Conservation (phyloP, 1,284 basidiomycete species). For the Leccinum variabile region DNA sequence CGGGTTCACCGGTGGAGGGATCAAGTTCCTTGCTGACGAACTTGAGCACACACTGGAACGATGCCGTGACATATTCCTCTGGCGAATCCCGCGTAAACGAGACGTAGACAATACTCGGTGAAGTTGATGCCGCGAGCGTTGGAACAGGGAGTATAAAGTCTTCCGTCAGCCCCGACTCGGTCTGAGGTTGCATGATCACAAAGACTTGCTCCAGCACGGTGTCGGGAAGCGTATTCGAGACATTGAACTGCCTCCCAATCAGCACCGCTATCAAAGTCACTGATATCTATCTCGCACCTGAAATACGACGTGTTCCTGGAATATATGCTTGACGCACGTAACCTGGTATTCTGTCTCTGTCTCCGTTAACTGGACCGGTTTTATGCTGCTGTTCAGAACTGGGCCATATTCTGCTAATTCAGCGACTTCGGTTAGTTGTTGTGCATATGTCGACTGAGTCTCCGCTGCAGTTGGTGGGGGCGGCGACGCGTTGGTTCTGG, state of each 20-base stretch:
- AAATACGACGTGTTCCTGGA: conserved; percentile 94
- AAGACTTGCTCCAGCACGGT: conserved; percentile 94
- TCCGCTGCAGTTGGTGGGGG: conserved; percentile 77
- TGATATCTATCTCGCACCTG: conserved; percentile 53
- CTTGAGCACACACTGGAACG: conserved; percentile 91
- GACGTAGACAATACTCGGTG: conserved; percentile 87
- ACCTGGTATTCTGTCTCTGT: conserved; percentile 99
- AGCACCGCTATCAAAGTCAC: conserved; percentile 1
- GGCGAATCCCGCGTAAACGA: conserved; percentile 87
- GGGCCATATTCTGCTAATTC: conserved; percentile 87
- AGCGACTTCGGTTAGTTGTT: conserved; percentile 84
- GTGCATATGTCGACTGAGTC: conserved; percentile 81
- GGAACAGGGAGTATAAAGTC: conserved; percentile 93
- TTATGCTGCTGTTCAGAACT: conserved; percentile 84
- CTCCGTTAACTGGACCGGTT: conserved; percentile 85
- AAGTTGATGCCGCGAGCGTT: conserved; percentile 65
- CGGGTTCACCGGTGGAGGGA: conserved; percentile 82
- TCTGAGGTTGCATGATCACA: conserved; percentile 86
- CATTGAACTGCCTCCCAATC: conserved; percentile 74
- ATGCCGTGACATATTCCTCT: conserved; percentile 75
- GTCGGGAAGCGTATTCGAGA: conserved; percentile 98
- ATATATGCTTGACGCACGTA: conserved; percentile 95
- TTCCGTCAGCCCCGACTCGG: conserved; percentile 75
- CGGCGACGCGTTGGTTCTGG: conserved; percentile 61
- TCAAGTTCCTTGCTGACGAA: conserved; percentile 98